Evolutionary conservation across 805 yeast genomes (phyloP).

Genomic region (Yarrowia sp.): DNA sequence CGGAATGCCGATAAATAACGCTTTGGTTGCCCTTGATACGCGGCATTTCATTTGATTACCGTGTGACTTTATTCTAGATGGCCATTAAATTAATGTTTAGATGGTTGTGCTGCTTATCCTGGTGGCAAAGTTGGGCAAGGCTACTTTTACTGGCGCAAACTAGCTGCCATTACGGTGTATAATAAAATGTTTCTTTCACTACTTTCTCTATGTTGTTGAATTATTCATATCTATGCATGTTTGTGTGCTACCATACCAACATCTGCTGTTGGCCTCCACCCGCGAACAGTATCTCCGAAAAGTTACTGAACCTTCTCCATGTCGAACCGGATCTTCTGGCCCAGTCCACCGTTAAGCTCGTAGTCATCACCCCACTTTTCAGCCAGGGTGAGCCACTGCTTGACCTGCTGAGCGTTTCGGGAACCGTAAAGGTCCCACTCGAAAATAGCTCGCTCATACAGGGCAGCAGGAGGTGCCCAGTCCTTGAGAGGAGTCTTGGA

Average conservation of each 20-base stretch:
- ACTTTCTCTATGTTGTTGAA: not conserved
- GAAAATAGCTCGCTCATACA: constrained; percentile 80
- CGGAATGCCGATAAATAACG: not conserved
- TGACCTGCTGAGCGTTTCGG: constrained; percentile 49
- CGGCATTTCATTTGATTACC: not conserved
- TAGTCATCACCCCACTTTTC: constrained; percentile 77
- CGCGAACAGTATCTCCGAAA: not conserved
- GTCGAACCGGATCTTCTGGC: constrained; percentile 18
- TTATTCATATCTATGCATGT: constrained; percentile 12
- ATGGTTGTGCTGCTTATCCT: not conserved
- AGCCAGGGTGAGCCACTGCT: constrained; percentile 69
- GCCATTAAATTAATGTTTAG: not conserved
- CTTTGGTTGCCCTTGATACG: not conserved
- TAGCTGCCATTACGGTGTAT: not conserved
- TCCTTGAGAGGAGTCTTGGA: constrained; percentile 59
- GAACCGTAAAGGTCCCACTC: constrained; percentile 65
- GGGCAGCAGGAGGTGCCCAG: constrained; percentile 82
- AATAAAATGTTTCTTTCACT: not conserved
- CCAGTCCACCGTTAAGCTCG: constrained; percentile 52
- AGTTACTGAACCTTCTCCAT: constrained; percentile 22
- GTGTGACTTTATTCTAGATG: not conserved
- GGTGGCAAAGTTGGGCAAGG: not conserved
- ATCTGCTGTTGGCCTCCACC: constrained; percentile 2
- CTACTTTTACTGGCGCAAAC: too few species aligned
- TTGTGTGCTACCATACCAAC: constrained; percentile 12